Base-by-base conservation (phyloP, 306 rosid species). In the Leucaena leucocephala region DNA sequence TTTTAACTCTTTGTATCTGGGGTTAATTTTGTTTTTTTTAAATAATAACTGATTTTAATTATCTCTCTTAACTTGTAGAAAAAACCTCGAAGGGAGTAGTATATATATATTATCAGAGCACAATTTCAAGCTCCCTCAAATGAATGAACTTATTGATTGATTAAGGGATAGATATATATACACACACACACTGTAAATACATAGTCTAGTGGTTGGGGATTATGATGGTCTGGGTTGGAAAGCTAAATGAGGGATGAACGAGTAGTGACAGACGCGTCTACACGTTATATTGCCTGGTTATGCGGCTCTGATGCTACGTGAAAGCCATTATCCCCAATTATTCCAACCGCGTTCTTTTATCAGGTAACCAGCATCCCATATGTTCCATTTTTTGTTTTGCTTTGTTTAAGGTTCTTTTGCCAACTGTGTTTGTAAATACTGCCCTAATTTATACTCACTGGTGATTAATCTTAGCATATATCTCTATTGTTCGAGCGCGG, bases 301-400 rank as follows among this genome's bases (percentile, higher is more conserved):
- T 38, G 27, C 27, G 27, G 27, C 27, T 27, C 27, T 27, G 27
- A 27, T 27, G 63, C 46, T 22, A 48, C 72, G 57, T 76, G 13
- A 44, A 17, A 61, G 55, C 82, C 86, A 82, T 82, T 42, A 66
- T 66, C 71, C 78, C 61, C 71, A 45, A 61, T 72, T 15, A 39
- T 66, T 34, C 33, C 11, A n/a, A 66, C 1, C 22, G 15, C 7
- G n/a, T 63, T 13, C 14, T 62, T 64, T 6, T 64, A 36, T 16
- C 35, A 64, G 13, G 45, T 36, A 36, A 36, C 22, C 16, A 13
- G 5, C 34, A 71, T 17, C 15, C 50, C 67, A 61, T 34, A 62
- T 34, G 16, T 64, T 12, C 5, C 4, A 63, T 35, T 27, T 27
- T 27, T 27, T 27, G 1, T 6, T 6, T 50, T 50, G 7, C 16